These are phyloP conservation scores for Penicillium turbatum DNA, from an alignment of 495 filamentous ascomycete genomes.

Conservation along the genomic window DNA sequence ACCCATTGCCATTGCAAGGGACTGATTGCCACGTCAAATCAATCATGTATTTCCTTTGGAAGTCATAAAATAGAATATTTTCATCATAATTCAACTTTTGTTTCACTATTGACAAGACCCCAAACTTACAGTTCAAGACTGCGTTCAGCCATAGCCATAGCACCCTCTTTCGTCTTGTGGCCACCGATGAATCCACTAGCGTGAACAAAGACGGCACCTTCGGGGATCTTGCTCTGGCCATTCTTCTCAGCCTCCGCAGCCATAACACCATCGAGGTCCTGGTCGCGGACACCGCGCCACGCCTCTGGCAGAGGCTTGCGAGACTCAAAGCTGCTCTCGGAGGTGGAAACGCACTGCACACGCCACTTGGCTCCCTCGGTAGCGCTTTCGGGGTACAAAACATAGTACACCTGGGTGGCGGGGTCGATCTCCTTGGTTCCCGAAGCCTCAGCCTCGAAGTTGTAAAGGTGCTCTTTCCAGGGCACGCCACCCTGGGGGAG, in stretches of 20 bases:
- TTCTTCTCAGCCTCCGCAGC: conserved; percentile 54
- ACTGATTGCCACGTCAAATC: neutral
- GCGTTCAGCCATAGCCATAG: conserved; percentile 76
- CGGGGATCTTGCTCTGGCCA: conserved; percentile 37
- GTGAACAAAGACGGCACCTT: conserved; percentile 86
- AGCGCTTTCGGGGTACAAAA: conserved; percentile 83
- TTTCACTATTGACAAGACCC: neutral
- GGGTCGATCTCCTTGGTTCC: conserved; percentile 28
- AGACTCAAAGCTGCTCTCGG: conserved; percentile 80
- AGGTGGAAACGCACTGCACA: conserved; percentile 78
- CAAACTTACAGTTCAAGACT: conserved; percentile 50
- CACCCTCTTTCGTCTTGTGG: conserved; percentile 87
- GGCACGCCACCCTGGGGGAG: conserved; percentile 70
- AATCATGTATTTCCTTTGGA: neutral
- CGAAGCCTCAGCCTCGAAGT: conserved; percentile 63
- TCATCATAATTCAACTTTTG: conserved; percentile 13
- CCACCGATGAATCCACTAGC: conserved; percentile 95
- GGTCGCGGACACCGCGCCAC: conserved; percentile 88
- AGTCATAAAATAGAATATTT: conserved; percentile 5
- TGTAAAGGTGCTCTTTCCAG: conserved; percentile 95
- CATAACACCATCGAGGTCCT: conserved; percentile 67
- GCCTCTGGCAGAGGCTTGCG: conserved; percentile 83
- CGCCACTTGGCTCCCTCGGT: conserved; percentile 76
- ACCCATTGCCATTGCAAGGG: neutral
- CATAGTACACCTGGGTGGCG: conserved; percentile 62